phyloP scores from a whole-genome alignment of 305 asterid species.

The Fraxinus ornus region DNA sequence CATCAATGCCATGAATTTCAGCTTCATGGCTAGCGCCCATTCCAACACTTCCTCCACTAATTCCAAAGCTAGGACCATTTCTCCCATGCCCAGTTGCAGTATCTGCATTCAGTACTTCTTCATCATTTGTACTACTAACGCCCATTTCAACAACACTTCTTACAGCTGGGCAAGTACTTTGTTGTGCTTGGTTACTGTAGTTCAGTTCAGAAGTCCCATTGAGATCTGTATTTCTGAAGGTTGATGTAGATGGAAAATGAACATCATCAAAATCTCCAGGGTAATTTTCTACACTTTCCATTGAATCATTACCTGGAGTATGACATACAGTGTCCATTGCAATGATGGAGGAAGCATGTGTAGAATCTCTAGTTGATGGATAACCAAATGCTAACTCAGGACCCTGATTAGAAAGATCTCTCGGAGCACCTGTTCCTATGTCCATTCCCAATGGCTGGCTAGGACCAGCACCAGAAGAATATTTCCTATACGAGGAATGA shows the following conservation, averaged over 20 bases:
- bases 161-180: slow-evolving; percentile 84
- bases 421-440: slow-evolving; percentile 52
- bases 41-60: slow-evolving; percentile 98
- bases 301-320: slow-evolving; percentile 70
- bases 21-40: slow-evolving; percentile 99
- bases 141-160: slow-evolving; percentile 86
- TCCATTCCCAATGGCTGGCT: slow-evolving; percentile 72
- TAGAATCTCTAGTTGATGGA: slow-evolving; percentile 68
- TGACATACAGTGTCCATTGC: slow-evolving; percentile 90
- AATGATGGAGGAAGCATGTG: slow-evolving; percentile 85
- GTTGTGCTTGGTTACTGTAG: slow-evolving; percentile 93
- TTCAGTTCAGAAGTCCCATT: slow-evolving; percentile 85
- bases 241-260: slow-evolving; percentile 72
- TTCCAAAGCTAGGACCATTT: slow-evolving; percentile 86
- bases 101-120: slow-evolving; percentile 88
- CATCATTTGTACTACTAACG: slow-evolving; percentile 93
- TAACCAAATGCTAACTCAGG: slow-evolving; percentile 51
- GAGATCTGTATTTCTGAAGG: slow-evolving; percentile 59
- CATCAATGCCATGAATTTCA: slow-evolving; percentile 88
- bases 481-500: slow-evolving; percentile 48
- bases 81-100: slow-evolving; percentile 79
- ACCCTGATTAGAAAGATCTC: slow-evolving; percentile 52
- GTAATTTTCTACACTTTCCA: slow-evolving; percentile 95
- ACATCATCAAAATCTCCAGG: slow-evolving; percentile 83
- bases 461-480: slow-evolving; percentile 88